Conservation (phyloP, 768 basidiomycete genomes). For the Leccinum subgranulosum region DNA sequence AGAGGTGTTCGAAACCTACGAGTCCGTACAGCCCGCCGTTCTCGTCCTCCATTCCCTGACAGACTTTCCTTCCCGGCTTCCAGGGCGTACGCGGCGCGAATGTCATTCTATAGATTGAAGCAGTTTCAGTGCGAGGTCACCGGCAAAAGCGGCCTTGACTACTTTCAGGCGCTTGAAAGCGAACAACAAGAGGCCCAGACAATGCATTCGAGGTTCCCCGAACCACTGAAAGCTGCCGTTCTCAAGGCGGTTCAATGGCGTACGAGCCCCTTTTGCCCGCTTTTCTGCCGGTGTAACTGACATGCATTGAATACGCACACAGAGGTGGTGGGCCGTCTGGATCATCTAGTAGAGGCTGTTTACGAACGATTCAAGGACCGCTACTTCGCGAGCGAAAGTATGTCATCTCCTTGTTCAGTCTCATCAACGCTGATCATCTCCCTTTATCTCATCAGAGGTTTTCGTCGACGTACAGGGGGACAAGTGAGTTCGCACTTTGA, state of each 20-base stretch:
- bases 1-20: constrained; percentile 96
- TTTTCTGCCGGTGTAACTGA: constrained; percentile 13
- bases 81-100: constrained; percentile 82
- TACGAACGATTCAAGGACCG: constrained; percentile 96
- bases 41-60: constrained; percentile 26
- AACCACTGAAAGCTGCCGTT: constrained; percentile 87
- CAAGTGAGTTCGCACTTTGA: constrained; percentile 53
- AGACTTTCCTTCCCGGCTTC: constrained; percentile 8
- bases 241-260: constrained; percentile 96
- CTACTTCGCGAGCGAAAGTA: constrained; percentile 89
- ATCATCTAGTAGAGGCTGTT: constrained; percentile 91
- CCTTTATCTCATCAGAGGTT: constrained; percentile 52
- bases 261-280: constrained; percentile 46
- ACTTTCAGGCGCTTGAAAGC: constrained; percentile 90
- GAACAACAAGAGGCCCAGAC: constrained; percentile 87
- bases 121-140: constrained; percentile 98
- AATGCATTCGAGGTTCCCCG: constrained; percentile 89
- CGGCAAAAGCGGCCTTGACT: constrained; percentile 90
- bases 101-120: constrained; percentile 91
- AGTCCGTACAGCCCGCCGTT: constrained; percentile 52
- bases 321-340: constrained; percentile 97
- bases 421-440: constrained; percentile 15
- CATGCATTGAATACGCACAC: constrained; percentile 17
- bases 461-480: constrained; percentile 84
- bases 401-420: constrained; percentile 33